A percentile compares a stretch with the other conserved stretches of the same genome.
Evolutionary conservation across 2,329 filamentous ascomycete genomes (phyloP).

Genomic region (Monosporascus sp.): DNA sequence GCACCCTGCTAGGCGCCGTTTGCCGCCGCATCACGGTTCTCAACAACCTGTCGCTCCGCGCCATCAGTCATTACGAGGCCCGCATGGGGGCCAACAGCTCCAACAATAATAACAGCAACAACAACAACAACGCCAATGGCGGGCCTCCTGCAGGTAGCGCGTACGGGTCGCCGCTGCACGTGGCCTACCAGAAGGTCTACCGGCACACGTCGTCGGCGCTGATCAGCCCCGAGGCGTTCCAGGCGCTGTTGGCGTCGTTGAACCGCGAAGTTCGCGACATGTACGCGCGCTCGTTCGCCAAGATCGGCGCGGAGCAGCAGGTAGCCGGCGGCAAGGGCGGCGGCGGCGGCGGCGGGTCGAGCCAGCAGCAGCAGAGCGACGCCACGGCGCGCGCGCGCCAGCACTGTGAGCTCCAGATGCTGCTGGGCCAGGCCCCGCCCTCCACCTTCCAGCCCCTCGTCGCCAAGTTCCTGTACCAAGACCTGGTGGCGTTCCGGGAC

Average conservation of each 20-base stretch:
- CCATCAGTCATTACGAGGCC: constrained; percentile 47
- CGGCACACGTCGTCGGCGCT: constrained; percentile 45
- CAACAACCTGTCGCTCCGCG: constrained; percentile 42
- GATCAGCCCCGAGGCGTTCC: constrained; percentile 57
- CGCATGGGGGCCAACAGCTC: constrained; percentile 36
- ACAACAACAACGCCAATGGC: constrained; percentile 37
- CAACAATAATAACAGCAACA: constrained; percentile 32
- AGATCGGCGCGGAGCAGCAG: constrained; percentile 39
- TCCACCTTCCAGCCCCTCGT: constrained; percentile 51
- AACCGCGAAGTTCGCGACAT: constrained; percentile 45
- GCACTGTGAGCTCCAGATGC: constrained; percentile 47
- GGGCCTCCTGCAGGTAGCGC: background rate
- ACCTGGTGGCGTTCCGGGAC: constrained; percentile 52
- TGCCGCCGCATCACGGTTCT: constrained; percentile 61
- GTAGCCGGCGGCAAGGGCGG: background rate
- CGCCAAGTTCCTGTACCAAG: constrained; percentile 58
- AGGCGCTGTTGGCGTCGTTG: constrained; percentile 52
- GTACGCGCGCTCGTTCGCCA: constrained; percentile 43
- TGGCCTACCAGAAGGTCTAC: constrained; percentile 52
- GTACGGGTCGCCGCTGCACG: constrained; percentile 42
- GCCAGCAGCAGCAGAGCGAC: constrained; percentile 33
- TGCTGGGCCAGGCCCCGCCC: constrained; percentile 44
- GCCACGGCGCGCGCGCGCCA: constrained; percentile 41
- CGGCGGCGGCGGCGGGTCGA: constrained; percentile 25
- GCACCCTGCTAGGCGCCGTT: constrained; percentile 65